Evolutionary conservation across 1,284 basidiomycete genomes (phyloP), one percentile per base, ranked within the genome.

Genomic region (Tilletia caries): DNA sequence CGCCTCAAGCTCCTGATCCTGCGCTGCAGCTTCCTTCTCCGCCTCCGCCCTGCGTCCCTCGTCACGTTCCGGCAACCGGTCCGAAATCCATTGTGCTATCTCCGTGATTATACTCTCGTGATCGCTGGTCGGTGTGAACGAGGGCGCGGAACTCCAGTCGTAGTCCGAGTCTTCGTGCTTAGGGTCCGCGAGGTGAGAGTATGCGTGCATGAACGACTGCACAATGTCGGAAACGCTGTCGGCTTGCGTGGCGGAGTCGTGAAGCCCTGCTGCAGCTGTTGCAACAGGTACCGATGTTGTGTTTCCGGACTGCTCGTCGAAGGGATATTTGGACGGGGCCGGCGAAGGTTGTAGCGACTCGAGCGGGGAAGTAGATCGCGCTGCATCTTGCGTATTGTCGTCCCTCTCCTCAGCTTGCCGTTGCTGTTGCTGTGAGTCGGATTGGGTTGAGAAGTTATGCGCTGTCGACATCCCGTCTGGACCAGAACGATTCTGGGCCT

Each of bases 71-170:
- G 79, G 79, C 20, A 80, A 69, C 2, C 79, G 73, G n/a, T 80
- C 76, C 41, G 79, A 80, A 67, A 80, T 79, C 79, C 79, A 80
- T 20, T 68, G 70, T 1, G 75, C 79, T 25, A 80, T 74, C 64
- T 80, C 79, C 12, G 73, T 71, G n/a, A 78, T 71, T 29, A 79
- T 65, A 44, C 70, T 71, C 18, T 75, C 75, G 64, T 76, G 72
- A 64, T 68, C 67, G 32, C 68, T 71, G 50, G 70, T 70, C 33
- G 75, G 73, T 10, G 70, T 68, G 67, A 76, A 75, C 29, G 48
- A 58, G 34, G 66, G 52, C 12, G 2, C 71, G 67, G 44, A 58
- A 25, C n/a, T 71, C 74, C 58, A 62, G 3, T 29, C 68, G 20
- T 50, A 52, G 33, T 69, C 64, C 12, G 18, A 44, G 10, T 71